These are phyloP conservation scores for Macrocystidia cucumis DNA, from an alignment of 1,284 basidiomycete genomes.

Conservation along the genomic window DNA sequence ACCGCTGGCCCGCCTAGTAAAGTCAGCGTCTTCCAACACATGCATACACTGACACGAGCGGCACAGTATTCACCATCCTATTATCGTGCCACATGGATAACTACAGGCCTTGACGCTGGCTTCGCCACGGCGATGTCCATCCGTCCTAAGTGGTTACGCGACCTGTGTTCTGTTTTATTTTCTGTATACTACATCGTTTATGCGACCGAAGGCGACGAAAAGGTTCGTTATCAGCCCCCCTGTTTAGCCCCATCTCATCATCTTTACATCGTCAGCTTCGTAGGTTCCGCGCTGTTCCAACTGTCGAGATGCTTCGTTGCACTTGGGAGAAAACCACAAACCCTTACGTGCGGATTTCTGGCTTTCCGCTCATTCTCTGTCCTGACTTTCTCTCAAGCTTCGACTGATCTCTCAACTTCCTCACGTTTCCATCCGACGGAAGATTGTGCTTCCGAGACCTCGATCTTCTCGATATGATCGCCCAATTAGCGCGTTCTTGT, in stretches of 20 bases:
- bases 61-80: constrained; percentile 84
- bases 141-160: constrained; percentile 87
- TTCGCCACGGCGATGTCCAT: constrained; percentile 95
- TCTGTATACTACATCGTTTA: constrained; percentile 92
- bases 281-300: constrained; percentile 86
- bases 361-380: not conserved
- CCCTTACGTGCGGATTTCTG: constrained; percentile 60
- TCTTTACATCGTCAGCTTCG: constrained; percentile 53
- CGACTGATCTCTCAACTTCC: constrained; percentile 57
- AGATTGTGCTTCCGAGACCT: constrained; percentile 80
- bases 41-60: constrained; percentile 4
- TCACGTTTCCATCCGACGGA: constrained; percentile 60
- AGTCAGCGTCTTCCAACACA: constrained; percentile 17
- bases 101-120: constrained; percentile 91
- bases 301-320: constrained; percentile 89
- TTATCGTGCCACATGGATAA: constrained; percentile 96
- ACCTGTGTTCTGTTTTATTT: constrained; percentile 81
- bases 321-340: constrained; percentile 98
- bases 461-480: constrained; percentile 67
- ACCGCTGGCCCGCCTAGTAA: constrained; percentile 80
- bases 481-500: constrained; percentile 82
- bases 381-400: constrained; percentile 36
- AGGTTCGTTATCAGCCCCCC: constrained; percentile 40
- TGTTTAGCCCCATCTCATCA: constrained; percentile 4
- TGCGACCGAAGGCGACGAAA: constrained; percentile 90